These are phyloP conservation scores for Coemansia sp. DNA, from an alignment of 192 early-diverging fungal genomes.

Conservation along the genomic window DNA sequence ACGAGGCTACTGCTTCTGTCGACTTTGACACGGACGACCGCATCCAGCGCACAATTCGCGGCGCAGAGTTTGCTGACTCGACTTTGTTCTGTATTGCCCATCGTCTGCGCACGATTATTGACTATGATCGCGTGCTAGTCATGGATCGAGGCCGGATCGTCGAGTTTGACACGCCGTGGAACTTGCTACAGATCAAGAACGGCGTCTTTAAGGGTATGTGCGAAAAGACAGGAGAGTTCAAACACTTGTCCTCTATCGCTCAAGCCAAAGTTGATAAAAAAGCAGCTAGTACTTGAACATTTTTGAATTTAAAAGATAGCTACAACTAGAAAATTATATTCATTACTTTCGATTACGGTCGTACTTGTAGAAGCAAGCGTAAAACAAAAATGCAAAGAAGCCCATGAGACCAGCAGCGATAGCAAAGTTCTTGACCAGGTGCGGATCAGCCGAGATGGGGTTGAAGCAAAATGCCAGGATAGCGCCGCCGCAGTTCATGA, in stretches of 20 bases:
- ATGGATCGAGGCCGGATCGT: conserved; percentile 70
- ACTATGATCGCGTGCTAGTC: conserved; percentile 78
- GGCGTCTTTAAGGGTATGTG: conserved; percentile 73
- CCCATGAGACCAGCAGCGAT: conserved; percentile 29
- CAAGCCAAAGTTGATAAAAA: background rate
- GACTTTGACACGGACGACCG: conserved; percentile 80
- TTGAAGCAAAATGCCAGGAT: conserved; percentile 64
- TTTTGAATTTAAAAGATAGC: too few relatives aligned
- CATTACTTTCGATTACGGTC: too few relatives aligned
- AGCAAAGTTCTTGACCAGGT: conserved; percentile 44
- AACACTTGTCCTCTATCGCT: conserved; percentile 59
- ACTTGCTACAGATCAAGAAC: conserved; percentile 59
- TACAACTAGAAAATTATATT: too few relatives aligned
- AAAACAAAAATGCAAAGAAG: conserved; percentile 27
- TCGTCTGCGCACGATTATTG: conserved; percentile 72
- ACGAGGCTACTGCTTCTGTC: conserved; percentile 78
- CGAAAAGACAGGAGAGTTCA: conserved; percentile 75
- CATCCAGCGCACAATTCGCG: conserved; percentile 71
- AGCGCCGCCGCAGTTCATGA: conserved; percentile 61
- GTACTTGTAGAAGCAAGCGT: conserved; percentile 27
- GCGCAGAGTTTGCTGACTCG: conserved; percentile 61
- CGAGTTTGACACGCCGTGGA: conserved; percentile 69
- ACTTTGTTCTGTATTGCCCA: conserved; percentile 76
- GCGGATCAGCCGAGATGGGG: conserved; percentile 63
- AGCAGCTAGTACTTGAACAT: background rate